phyloP scores from a whole-genome alignment of 2,329 filamentous ascomycete genomes.

The Colletotrichum lentis region DNA sequence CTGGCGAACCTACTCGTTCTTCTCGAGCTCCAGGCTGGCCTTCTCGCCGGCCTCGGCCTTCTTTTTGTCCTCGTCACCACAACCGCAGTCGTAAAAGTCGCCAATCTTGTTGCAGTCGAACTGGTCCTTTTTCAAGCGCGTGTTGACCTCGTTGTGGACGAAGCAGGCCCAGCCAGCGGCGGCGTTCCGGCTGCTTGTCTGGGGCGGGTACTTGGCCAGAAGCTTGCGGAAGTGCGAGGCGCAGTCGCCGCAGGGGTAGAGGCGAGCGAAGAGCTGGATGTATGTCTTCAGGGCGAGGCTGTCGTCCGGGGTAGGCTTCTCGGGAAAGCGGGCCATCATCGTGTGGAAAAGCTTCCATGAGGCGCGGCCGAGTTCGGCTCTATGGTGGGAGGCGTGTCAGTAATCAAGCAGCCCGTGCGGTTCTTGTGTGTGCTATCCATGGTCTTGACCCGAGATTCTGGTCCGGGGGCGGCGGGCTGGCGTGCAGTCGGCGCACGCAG shows the following conservation, averaged over 20 bases:
- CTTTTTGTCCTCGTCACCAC: constrained; percentile 68
- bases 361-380: constrained; percentile 71
- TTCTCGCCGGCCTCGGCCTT: constrained; percentile 43
- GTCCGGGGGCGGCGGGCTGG: neutral
- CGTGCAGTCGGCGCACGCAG: neutral
- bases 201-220: constrained; percentile 69
- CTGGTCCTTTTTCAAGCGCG: constrained; percentile 65
- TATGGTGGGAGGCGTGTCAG: constrained; percentile 41
- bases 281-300: constrained; percentile 69
- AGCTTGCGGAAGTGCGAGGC: constrained; percentile 72
- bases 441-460: neutral
- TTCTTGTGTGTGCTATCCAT: neutral
- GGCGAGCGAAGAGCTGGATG: constrained; percentile 71
- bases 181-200: constrained; percentile 68
- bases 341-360: constrained; percentile 77
- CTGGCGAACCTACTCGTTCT: constrained; percentile 18
- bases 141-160: constrained; percentile 73
- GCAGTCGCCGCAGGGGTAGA: constrained; percentile 77
- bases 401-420: neutral
- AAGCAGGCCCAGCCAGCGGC: constrained; percentile 75
- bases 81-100: constrained; percentile 77
- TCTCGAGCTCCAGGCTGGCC: constrained; percentile 34
- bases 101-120: constrained; percentile 75
- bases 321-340: constrained; percentile 74
- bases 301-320: constrained; percentile 69